Base-by-base conservation (phyloP, 2,329 filamentous ascomycete genomes). In the Fusarium chlamydosporum region DNA sequence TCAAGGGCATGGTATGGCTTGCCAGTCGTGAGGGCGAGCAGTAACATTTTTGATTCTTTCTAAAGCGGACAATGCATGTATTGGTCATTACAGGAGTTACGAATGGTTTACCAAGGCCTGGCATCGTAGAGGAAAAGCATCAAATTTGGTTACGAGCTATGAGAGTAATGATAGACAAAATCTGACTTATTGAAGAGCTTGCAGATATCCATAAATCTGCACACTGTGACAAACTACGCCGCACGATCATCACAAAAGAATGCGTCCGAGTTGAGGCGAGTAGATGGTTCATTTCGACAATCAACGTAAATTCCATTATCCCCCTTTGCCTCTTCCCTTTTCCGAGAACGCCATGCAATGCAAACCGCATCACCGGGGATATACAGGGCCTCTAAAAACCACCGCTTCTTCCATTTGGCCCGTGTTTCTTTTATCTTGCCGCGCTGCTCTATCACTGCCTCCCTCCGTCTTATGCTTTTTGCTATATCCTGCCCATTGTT, bases 1-100 rank as follows among this genome's bases (percentile, higher is more conserved):
- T 89, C 45, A 88, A 87, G 76, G 85, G 86, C 0, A 82, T 79
- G 68, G 82, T 86, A 1, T 88, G 85, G 82, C 78, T 88, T 56
- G 82, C 81, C 18, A 82, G 81, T 4, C 76, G 80, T 38, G 80
- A 79, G 34, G 76, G 71, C 8, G 75, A 77, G 58, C 60, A 73
- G 42, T 76, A 74, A 64, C 43, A 64, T 40, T 38, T 27, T 35
- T 26, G 33, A 35, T 7, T 12, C 38, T 35, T 45, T 56, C 52
- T 34, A 12, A 40, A 29, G n/a, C 23, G 34, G 26, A 15, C 12
- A 20, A 34, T 26, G 26, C 11, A 37, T 40, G 29, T 16, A 27
- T 26, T 40, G 13, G 26, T 9, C n/a, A 54, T 26, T 31, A 16
- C 15, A 52, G 26, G 38, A n/a, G 33, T 31, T 43, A 34, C 20